phyloP scores from a whole-genome alignment of 345 rosid genomes.

The Pistacia vera region DNA sequence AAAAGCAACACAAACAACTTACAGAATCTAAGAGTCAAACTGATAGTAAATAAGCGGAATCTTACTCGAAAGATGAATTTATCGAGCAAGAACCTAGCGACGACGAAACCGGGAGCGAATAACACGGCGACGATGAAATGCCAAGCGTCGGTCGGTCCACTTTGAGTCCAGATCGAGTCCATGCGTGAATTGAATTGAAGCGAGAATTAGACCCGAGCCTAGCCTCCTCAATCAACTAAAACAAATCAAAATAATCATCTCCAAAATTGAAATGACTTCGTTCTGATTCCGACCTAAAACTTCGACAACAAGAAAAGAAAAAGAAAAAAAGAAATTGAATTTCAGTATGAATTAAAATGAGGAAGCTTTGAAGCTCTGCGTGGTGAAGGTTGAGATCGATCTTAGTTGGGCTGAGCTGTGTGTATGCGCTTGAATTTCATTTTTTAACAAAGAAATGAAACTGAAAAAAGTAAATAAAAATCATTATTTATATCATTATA shows the following conservation, averaged over 20 bases:
- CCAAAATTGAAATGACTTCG: neutral
- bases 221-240: neutral
- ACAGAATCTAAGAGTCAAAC: neutral
- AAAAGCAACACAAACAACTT: neutral
- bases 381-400: no score
- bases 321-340: no score
- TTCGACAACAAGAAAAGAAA: no score
- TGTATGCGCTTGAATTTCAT: neutral
- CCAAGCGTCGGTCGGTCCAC: slow-evolving; percentile 43
- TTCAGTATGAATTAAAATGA: no score
- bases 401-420: neutral
- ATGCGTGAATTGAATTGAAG: slow-evolving; percentile 26
- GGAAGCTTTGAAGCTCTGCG: no score
- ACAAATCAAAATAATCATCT: slow-evolving; percentile 8
- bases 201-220: neutral
- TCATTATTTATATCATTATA: no score
- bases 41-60: neutral
- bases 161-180: slow-evolving; percentile 50
- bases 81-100: slow-evolving; percentile 66
- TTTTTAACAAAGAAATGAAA: neutral
- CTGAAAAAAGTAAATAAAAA: neutral
- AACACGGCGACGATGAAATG: slow-evolving; percentile 56
- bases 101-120: slow-evolving; percentile 70
- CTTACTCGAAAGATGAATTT: slow-evolving; percentile 83
- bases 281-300: neutral